phyloP scores from a whole-genome alignment of 768 basidiomycete genomes.

The Tylopilus plumbeoviolaceoides region DNA sequence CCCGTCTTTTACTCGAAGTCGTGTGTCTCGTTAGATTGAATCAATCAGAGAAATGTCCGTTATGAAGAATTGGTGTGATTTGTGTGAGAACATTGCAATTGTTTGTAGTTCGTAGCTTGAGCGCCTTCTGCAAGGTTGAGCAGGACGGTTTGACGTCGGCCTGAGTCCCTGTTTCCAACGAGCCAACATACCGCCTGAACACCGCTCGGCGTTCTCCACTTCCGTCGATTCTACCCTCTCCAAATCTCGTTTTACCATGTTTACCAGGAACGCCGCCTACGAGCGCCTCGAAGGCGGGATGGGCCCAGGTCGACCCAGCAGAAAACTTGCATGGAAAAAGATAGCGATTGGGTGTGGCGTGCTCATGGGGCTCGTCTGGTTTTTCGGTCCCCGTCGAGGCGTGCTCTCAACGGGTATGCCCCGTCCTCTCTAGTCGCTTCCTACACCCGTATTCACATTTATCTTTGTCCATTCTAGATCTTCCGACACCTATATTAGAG shows the following conservation, averaged over 20 bases:
- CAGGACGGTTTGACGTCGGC: background rate
- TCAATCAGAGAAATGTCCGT: background rate
- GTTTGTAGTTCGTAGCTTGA: background rate
- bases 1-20: background rate
- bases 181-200: slow-evolving; percentile 22
- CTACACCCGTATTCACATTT: background rate
- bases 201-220: slow-evolving; percentile 26
- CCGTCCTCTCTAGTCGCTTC: background rate
- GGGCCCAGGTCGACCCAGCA: slow-evolving; percentile 42
- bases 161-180: background rate
- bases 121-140: too few relatives aligned
- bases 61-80: background rate
- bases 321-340: slow-evolving; percentile 57
- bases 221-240: slow-evolving; percentile 20
- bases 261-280: slow-evolving; percentile 41
- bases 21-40: slow-evolving; percentile 8
- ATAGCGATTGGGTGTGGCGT: slow-evolving; percentile 55
- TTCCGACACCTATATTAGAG: slow-evolving; percentile 16
- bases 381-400: slow-evolving; percentile 50
- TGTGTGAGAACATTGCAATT: background rate
- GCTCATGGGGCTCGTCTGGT: slow-evolving; percentile 59
- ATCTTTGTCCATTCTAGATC: slow-evolving; percentile 2
- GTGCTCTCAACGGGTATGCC: slow-evolving; percentile 18
- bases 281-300: slow-evolving; percentile 61
- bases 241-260: slow-evolving; percentile 16